Evolutionary conservation across 495 filamentous ascomycete genomes (phyloP).

Genomic region (Daldinia decipiens): DNA sequence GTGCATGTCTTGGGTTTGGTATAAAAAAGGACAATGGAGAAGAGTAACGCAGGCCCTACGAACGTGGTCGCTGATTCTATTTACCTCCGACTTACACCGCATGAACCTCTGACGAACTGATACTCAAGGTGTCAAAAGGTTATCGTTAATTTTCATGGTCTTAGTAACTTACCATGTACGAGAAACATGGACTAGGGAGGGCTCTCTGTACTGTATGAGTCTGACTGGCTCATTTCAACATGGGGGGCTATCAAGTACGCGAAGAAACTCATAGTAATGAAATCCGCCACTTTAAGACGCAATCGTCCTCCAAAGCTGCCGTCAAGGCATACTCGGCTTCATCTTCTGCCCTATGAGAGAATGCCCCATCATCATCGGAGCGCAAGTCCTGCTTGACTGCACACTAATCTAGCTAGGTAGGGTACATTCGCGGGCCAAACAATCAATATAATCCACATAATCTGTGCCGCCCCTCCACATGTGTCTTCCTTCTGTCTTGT

Average conservation of each 20-base stretch:
- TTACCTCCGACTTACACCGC: constrained; percentile 45
- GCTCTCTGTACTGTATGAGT: constrained; percentile 14
- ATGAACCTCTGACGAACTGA: constrained; percentile 37
- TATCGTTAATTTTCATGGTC: constrained; percentile 2
- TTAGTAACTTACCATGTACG: constrained; percentile 10
- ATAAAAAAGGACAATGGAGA: constrained; percentile 24
- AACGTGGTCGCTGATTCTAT: constrained; percentile 32
- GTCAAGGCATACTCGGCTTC: constrained; percentile 43
- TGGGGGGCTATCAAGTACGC: constrained; percentile 15
- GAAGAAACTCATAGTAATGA: neutral
- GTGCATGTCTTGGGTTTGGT: constrained; percentile 40
- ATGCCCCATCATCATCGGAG: constrained; percentile 46
- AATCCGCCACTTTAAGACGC: constrained; percentile 43
- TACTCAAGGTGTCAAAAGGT: constrained; percentile 15
- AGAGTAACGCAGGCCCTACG: constrained; percentile 39
- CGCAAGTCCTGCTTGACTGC: constrained; percentile 45
- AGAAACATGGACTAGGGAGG: constrained; percentile 5
- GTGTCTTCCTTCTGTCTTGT: constrained; percentile 19
- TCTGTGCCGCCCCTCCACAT: constrained; percentile 28
- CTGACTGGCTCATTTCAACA: constrained; percentile 16
- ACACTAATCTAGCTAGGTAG: constrained; percentile 35
- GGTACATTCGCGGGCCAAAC: constrained; percentile 35
- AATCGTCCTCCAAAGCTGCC: constrained; percentile 40
- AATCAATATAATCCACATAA: constrained; percentile 31
- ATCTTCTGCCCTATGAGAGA: constrained; percentile 44